These are phyloP conservation scores for Chrysosporium queenslandicum DNA, from an alignment of 2,329 filamentous ascomycete species.

Conservation along the genomic window DNA sequence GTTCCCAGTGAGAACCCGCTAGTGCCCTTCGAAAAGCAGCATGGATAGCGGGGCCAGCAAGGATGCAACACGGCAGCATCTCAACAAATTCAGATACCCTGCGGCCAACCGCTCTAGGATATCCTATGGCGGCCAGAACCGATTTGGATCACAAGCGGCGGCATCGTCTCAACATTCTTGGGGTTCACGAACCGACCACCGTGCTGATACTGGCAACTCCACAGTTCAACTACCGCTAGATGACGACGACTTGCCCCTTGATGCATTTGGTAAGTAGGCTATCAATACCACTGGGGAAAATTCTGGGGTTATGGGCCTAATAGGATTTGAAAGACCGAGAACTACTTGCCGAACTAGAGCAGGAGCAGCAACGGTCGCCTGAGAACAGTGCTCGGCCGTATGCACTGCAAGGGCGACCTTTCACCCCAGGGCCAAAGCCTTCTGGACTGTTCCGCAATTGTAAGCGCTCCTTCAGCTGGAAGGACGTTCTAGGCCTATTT, in stretches of 20 bases:
- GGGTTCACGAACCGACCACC: background rate
- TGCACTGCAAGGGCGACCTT: background rate
- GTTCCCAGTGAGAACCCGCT: background rate
- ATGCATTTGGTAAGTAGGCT: slow-evolving; percentile 43
- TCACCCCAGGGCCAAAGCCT: slow-evolving; percentile 12
- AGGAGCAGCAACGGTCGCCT: slow-evolving; percentile 4
- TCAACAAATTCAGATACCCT: slow-evolving; percentile 6
- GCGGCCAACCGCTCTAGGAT: background rate
- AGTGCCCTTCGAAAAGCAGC: background rate
- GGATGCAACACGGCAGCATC: background rate
- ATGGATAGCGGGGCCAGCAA: slow-evolving; percentile 3
- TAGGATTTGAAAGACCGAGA: slow-evolving; percentile 27
- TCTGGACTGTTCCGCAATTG: slow-evolving; percentile 26
- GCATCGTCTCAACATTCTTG: background rate
- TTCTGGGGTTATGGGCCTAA: background rate
- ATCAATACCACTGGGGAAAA: too few species aligned
- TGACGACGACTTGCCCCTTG: slow-evolving; percentile 30
- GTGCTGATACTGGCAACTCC: background rate
- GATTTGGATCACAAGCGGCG: background rate
- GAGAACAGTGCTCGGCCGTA: background rate
- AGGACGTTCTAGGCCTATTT: background rate
- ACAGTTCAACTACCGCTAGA: background rate
- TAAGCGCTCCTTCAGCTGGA: slow-evolving; percentile 16
- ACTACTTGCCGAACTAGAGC: slow-evolving; percentile 27
- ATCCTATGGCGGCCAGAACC: slow-evolving; percentile 3